phyloP scores from a whole-genome alignment of 352 stramenopile species.

The Pythium angustatum region DNA sequence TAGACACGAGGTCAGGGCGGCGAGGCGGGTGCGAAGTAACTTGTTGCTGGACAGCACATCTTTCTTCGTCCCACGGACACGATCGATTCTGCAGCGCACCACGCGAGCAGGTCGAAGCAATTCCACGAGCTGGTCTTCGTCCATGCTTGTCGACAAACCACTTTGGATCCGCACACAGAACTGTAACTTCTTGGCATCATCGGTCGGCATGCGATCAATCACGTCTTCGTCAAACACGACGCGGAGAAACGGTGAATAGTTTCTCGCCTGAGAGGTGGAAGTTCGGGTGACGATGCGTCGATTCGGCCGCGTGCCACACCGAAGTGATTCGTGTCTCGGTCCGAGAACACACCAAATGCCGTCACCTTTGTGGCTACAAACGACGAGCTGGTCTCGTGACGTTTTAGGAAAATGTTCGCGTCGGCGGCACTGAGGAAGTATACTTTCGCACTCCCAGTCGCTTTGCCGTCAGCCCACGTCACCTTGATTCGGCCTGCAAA shows the following conservation, averaged over 20 bases:
- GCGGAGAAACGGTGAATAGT: background rate
- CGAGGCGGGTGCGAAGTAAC: background rate
- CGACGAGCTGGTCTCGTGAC: background rate
- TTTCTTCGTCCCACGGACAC: background rate
- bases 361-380: background rate
- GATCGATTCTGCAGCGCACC: conserved; percentile 1
- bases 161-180: conserved; percentile 13
- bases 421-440: conserved; percentile 11
- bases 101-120: background rate
- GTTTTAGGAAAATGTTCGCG: conserved; percentile 10
- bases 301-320: background rate
- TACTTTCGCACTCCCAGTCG: conserved; percentile 18
- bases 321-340: background rate
- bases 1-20: background rate
- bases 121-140: conserved; percentile 6
- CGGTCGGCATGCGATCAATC: background rate
- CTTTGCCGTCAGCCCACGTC: conserved; percentile 20
- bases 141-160: conserved; percentile 1
- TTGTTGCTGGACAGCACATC: background rate
- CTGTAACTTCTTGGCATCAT: background rate
- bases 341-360: conserved; percentile 1
- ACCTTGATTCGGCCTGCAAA: conserved; percentile 19
- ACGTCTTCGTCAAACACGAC: conserved; percentile 9
- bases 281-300: background rate
- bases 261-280: conserved; percentile 5